phyloP scores from a whole-genome alignment of 2,329 filamentous ascomycete species.

The Coniosporium uncinatum region DNA sequence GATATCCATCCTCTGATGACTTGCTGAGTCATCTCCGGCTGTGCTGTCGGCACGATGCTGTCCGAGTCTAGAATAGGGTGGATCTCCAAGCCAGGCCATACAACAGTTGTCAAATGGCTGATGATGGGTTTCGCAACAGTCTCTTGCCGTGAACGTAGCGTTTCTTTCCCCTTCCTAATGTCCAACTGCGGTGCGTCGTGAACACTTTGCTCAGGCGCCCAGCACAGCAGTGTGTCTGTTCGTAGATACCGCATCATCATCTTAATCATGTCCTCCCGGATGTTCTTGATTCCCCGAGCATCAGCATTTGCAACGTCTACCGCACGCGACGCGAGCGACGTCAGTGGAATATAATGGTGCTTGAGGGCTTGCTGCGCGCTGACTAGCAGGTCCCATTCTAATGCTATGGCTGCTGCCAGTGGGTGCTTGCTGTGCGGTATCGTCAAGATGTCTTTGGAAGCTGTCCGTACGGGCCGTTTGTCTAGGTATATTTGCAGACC shows the following conservation, averaged over 20 bases:
- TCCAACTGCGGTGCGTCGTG: conserved; percentile 38
- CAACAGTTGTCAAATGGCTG: conserved; percentile 59
- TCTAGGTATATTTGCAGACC: conserved; percentile 70
- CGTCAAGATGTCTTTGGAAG: conserved; percentile 63
- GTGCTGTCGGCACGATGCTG: conserved; percentile 69
- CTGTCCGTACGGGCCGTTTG: conserved; percentile 71
- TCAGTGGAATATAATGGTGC: conserved; percentile 86
- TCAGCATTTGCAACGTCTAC: conserved; percentile 75
- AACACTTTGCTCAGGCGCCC: conserved; percentile 57
- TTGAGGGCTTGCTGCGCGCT: conserved; percentile 80
- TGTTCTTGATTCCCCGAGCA: conserved; percentile 35
- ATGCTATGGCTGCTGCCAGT: conserved; percentile 78
- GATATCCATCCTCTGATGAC: conserved; percentile 74
- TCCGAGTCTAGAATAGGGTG: conserved; percentile 73
- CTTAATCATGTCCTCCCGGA: conserved; percentile 58
- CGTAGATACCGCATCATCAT: conserved; percentile 81
- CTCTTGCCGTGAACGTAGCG: conserved; percentile 67
- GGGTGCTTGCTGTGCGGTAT: conserved; percentile 72
- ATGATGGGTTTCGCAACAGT: conserved; percentile 65
- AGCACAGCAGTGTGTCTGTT: conserved; percentile 91
- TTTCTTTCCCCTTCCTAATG: conserved; percentile 37
- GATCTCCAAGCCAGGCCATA: conserved; percentile 84
- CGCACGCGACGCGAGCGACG: conserved; percentile 77
- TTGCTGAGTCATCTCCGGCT: conserved; percentile 69
- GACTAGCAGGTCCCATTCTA: conserved; percentile 88